Base-by-base conservation (phyloP, 2,329 filamentous ascomycete genomes). In the Calonectria montana region DNA sequence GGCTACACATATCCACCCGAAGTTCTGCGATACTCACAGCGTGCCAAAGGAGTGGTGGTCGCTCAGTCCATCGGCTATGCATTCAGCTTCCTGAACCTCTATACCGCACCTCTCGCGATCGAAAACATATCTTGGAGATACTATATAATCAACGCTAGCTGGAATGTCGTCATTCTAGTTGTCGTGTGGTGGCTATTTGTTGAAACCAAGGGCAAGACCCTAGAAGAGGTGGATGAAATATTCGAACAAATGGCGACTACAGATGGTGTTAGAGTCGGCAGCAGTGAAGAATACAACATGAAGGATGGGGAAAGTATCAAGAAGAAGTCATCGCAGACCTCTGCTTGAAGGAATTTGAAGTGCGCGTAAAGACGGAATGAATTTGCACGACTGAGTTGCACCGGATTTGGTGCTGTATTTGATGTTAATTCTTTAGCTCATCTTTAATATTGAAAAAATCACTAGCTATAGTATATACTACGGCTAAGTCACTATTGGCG, bases 31-130 rank as follows among this genome's bases (percentile, higher is more conserved):
- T 70, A 70, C 68, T 70, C 68, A 2, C 68, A 63, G 43, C 55
- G 68, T 9, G 67, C 67, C 62, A 70, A 70, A 31, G 67, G 67
- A 18, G 67, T 70, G n/a, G 67, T 66, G 8, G 35, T 61, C 41
- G 67, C 67, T 9, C 67, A 70, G 41, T 64, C 67, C 16, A 70
- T 70, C 41, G 67, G 67, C 35, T 70, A 66, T 12, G 50, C 41
- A 12, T 70, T 70, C 50, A 70, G 67, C 53, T 70, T 70, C 31
- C 23, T 70, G 62, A 70, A 70, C 67, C 62, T 70, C 13, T 70
- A 70, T 62, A 70, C 67, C 13, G 43, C 62, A 16, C 67, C 67
- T 15, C 67, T 70, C 2, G 67, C 67, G 18, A 59, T 70, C 62
- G 62, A 70, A 8, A 65, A 43, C 16, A 66, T 70, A 31, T 35